Conservation (phyloP, 2,329 filamentous ascomycete genomes). For the Myriosclerotinia duriaeana region DNA sequence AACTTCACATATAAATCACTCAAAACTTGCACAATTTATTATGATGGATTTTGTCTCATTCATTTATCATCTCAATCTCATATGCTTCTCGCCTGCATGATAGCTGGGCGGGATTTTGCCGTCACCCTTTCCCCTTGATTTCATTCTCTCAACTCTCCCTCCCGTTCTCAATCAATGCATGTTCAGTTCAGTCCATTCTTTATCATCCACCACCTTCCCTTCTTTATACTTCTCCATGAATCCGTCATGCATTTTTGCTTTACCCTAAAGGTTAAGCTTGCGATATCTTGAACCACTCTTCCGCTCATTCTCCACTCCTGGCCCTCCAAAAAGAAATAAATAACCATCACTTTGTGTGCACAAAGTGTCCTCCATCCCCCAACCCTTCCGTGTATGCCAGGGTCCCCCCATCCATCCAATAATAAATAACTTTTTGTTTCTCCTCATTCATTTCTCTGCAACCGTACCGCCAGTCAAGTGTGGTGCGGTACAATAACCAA, state of each 20-base stretch:
- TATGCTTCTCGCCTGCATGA: not conserved
- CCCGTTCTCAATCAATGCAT: not conserved
- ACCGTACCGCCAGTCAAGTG: constrained; percentile 2
- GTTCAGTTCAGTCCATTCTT: constrained; percentile 6
- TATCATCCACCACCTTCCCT: constrained; percentile 11
- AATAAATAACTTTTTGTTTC: constrained; percentile 14
- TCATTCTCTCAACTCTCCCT: not conserved
- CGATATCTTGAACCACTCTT: not conserved
- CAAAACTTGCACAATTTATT: not conserved
- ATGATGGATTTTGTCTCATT: constrained; percentile 12
- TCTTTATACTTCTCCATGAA: constrained; percentile 5
- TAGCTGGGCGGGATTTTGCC: not conserved
- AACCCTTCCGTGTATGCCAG: constrained; percentile 16
- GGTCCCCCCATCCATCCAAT: constrained; percentile 9
- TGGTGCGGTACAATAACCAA: constrained; percentile 9
- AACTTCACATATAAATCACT: not conserved
- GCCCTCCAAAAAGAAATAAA: not conserved
- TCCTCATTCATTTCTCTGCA: constrained; percentile 10
- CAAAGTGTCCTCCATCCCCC: constrained; percentile 11
- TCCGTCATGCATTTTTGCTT: not conserved
- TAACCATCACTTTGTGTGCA: constrained; percentile 18
- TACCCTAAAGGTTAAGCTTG: not conserved
- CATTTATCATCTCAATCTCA: constrained; percentile 20
- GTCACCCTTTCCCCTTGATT: not conserved
- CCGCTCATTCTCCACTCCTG: not conserved